phyloP scores from a whole-genome alignment of 306 rosid species.

The Benincasa hispida region DNA sequence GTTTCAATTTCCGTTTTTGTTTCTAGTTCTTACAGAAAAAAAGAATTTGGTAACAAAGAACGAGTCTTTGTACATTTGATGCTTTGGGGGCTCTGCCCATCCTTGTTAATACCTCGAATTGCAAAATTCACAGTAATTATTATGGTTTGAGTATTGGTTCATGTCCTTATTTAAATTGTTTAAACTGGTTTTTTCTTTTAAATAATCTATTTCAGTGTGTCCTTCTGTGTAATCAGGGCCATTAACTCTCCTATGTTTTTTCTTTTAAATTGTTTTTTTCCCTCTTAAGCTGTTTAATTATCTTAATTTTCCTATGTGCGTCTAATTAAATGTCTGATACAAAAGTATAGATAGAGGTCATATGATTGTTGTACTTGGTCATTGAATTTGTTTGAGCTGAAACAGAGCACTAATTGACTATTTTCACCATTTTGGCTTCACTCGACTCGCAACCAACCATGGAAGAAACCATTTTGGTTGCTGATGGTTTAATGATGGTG shows the following conservation, averaged over 20 bases:
- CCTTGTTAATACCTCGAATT: too few species aligned
- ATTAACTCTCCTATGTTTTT: too few species aligned
- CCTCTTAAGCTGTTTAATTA: background rate
- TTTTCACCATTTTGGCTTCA: slow-evolving; percentile 24
- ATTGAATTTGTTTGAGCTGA: background rate
- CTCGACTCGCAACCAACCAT: slow-evolving; percentile 82
- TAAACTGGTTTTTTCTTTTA: background rate
- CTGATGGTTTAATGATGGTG: slow-evolving; percentile 84
- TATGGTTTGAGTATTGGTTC: background rate
- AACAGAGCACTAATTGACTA: background rate
- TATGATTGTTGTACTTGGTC: background rate
- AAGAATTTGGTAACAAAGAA: too few species aligned
- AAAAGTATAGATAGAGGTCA: background rate
- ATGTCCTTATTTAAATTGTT: background rate
- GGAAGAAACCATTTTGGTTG: slow-evolving; percentile 95
- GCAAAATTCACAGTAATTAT: background rate
- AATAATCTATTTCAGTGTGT: background rate
- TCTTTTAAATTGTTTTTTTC: too few species aligned
- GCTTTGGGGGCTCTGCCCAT: background rate
- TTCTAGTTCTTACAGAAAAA: too few species aligned
- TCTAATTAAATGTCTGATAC: background rate
- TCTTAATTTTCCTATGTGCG: background rate
- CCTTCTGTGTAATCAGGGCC: background rate
- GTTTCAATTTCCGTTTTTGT: too few species aligned
- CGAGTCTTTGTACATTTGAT: background rate